These are phyloP conservation scores for Tricholoma terreum DNA, from an alignment of 768 basidiomycete species.

Conservation along the genomic window DNA sequence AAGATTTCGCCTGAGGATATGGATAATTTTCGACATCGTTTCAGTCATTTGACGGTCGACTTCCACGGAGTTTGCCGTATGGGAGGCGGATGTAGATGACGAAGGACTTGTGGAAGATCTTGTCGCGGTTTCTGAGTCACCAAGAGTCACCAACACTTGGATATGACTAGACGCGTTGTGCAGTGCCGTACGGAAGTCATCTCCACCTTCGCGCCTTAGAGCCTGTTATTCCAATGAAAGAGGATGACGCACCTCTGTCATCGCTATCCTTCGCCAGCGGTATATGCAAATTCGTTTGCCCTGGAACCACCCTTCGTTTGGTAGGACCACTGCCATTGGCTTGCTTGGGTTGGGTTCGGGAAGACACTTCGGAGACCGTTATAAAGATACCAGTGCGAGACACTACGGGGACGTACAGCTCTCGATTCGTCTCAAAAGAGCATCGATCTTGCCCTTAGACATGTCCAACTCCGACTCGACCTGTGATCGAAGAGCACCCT, in stretches of 20 bases:
- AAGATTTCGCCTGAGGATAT: slow-evolving; percentile 63
- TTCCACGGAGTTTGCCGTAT: slow-evolving; percentile 36
- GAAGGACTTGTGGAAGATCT: slow-evolving; percentile 28
- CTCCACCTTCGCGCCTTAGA: slow-evolving; percentile 32
- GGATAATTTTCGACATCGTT: slow-evolving; percentile 60
- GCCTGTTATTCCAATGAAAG: neutral
- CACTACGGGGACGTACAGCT: slow-evolving; percentile 36
- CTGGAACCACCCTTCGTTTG: slow-evolving; percentile 19
- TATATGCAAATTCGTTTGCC: slow-evolving; percentile 10
- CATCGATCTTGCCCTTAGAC: slow-evolving; percentile 69
- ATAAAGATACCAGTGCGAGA: slow-evolving; percentile 1
- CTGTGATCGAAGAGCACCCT: slow-evolving; percentile 66
- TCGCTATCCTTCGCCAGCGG: slow-evolving; percentile 20
- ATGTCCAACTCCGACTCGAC: slow-evolving; percentile 77
- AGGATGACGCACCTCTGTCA: slow-evolving; percentile 38
- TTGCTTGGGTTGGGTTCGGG: slow-evolving; percentile 24
- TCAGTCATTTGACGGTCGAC: slow-evolving; percentile 57
- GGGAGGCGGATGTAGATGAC: slow-evolving; percentile 37
- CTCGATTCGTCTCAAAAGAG: slow-evolving; percentile 59
- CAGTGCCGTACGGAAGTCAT: slow-evolving; percentile 73
- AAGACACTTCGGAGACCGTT: slow-evolving; percentile 26
- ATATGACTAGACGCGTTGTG: slow-evolving; percentile 60
- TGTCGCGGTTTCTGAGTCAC: slow-evolving; percentile 35
- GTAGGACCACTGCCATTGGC: slow-evolving; percentile 11
- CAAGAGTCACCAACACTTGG: slow-evolving; percentile 49